Conservation (phyloP, 345 rosid genomes). For the Camelina sativa region DNA sequence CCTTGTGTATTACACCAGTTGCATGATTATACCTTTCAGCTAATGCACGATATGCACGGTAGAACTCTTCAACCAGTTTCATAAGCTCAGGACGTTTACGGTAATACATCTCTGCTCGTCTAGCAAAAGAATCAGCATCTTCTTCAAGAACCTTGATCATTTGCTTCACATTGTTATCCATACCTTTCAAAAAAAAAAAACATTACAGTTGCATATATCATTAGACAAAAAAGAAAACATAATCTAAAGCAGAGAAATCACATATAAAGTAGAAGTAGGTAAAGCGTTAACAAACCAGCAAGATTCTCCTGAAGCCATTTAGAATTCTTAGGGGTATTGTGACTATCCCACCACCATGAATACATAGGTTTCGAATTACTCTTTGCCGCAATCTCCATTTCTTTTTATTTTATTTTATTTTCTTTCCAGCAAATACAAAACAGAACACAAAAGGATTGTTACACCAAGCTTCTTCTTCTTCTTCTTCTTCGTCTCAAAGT, state of each 20-base stretch:
- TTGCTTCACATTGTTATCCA: conserved; percentile 88
- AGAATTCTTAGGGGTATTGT: conserved; percentile 88
- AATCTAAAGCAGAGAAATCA: not conserved
- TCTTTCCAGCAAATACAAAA: not conserved
- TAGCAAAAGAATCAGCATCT: conserved; percentile 98
- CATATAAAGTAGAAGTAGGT: not conserved
- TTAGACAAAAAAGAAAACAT: not conserved
- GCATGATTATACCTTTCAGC: conserved; percentile 98
- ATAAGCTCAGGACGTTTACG: conserved; percentile 92
- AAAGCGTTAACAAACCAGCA: conserved; percentile 54
- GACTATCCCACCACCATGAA: conserved; percentile 99
- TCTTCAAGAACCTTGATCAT: conserved; percentile 96
- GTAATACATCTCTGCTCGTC: conserved; percentile 96
- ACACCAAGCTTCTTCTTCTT: conserved; percentile 13
- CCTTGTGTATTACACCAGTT: conserved; percentile 83
- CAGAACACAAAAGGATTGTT: conserved; percentile 12
- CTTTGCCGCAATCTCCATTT: conserved; percentile 39
- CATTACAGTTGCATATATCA: not conserved
- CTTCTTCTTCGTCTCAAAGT: not conserved
- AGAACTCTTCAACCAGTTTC: conserved; percentile 95
- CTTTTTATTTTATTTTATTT: not conserved
- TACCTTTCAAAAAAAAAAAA: conserved; percentile 54
- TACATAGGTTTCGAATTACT: conserved; percentile 67
- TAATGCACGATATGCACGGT: conserved; percentile 93
- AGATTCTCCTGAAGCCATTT: conserved; percentile 98